These are phyloP conservation scores for Juncus effusus DNA, from an alignment of 176 grass and related monocot genomes.

Conservation along the genomic window DNA sequence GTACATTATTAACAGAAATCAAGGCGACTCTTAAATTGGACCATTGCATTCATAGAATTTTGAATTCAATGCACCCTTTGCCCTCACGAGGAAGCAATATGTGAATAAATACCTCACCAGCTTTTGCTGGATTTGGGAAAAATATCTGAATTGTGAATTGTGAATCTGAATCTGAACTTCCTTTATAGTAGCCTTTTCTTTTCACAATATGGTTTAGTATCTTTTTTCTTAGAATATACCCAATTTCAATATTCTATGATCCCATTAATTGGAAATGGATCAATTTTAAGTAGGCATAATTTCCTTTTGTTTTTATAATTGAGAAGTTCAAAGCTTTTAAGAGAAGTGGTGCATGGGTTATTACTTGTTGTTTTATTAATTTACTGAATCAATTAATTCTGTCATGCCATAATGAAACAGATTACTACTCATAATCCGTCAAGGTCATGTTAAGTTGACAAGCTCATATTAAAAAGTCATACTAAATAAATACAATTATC, in stretches of 20 bases:
- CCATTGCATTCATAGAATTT: conserved; percentile 21
- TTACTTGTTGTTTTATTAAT: no score
- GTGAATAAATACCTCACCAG: background rate
- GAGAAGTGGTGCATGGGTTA: no score
- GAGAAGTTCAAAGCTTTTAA: no score
- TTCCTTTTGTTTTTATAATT: no score
- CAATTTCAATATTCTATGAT: background rate
- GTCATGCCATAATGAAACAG: background rate
- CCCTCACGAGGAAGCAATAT: background rate
- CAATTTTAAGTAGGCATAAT: no score
- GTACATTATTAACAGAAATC: conserved; percentile 19
- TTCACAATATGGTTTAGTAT: background rate
- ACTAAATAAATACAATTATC: conserved; percentile 14
- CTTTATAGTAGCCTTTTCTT: background rate
- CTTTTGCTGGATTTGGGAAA: background rate
- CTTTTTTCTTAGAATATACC: background rate
- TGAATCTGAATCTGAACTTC: background rate
- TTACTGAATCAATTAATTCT: background rate
- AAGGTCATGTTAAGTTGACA: background rate
- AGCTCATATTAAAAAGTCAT: background rate
- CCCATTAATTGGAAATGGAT: background rate
- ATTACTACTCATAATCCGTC: background rate
- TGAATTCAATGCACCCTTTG: conserved; percentile 5
- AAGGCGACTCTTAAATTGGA: conserved; percentile 17
- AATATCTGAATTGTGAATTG: background rate